Base-by-base conservation (phyloP, 2,329 filamentous ascomycete species). In the Cladosporium sp. region DNA sequence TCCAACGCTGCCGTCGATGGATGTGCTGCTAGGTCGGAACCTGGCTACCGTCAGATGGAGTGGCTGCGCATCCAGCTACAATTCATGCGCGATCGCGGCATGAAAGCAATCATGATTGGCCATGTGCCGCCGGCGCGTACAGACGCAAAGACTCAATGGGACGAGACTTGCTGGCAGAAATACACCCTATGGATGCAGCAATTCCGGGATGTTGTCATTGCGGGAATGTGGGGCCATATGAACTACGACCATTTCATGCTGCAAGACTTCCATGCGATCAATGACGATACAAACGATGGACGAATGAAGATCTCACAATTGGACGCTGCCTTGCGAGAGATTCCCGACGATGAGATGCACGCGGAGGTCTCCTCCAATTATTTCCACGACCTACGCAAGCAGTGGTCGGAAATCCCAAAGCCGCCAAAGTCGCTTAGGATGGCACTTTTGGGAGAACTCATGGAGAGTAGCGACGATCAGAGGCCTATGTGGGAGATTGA, bases 131-230 rank as follows among this genome's bases (percentile, higher is more conserved):
- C 95, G 0, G 94, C 93, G 0, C 85, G 93, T 67, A 95, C 93
- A 1, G 85, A 88, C 40, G 90, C 88, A 79, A 98, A 98, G 82
- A 86, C 88, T 73, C 88, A 88, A 68, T 99, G 95, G 95, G 93
- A 97, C 70, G 94, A 98, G 82, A 93, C 91, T 0, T 99, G 95
- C 80, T 99, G 94, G 93, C 94, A 97, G 77, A 97, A 96, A 76
- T 99, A 97, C 78, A 91, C 92, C 0, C 81, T 98, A 4, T 98
- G 93, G 92, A 81, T 94, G 73, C 86, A 88, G 71, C 92, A 96
- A 77, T 99, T 93, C 78, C 90, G 95, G 37, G 95, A 99, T 76
- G 89, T 99, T 44, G 84, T 99, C 23, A 84, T 93, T 23, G 88
- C 86, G 14, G 88, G 88, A 29, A 75, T 96, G 6, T 99, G 91